Conservation (phyloP, 2,329 filamentous ascomycete species). For the Decorospora gaudefroyi region DNA sequence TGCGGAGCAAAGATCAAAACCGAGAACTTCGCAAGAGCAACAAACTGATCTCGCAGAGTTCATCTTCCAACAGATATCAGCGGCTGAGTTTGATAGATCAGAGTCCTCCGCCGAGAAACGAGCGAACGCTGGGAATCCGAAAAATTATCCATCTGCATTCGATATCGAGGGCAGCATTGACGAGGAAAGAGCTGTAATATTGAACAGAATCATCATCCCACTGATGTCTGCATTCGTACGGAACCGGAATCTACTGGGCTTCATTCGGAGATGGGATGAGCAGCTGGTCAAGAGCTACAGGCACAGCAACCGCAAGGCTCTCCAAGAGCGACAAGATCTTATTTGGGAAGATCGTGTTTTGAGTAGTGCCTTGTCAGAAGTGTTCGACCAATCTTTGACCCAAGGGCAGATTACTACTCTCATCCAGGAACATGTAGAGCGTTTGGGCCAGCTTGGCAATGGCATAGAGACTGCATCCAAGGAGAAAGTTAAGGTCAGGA, state of each 20-base stretch:
- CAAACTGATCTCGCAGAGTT: conserved; percentile 34
- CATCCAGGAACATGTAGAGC: conserved; percentile 35
- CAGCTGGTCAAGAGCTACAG: conserved; percentile 34
- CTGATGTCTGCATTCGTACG: conserved; percentile 43
- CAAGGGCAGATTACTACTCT: conserved; percentile 38
- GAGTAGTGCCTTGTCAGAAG: conserved; percentile 24
- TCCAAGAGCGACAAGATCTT: conserved; percentile 21
- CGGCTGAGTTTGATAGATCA: conserved; percentile 17
- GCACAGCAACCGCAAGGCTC: conserved; percentile 21
- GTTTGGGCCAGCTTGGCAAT: conserved; percentile 22
- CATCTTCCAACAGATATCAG: conserved; percentile 40
- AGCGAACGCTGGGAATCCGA: not conserved
- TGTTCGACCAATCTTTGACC: conserved; percentile 43
- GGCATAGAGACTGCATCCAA: conserved; percentile 17
- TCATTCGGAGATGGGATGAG: conserved; percentile 42
- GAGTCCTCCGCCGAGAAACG: conserved; percentile 12
- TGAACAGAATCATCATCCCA: conserved; percentile 35
- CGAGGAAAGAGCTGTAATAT: conserved; percentile 5
- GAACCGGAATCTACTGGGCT: conserved; percentile 43
- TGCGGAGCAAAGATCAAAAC: conserved; percentile 23
- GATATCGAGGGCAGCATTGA: not conserved
- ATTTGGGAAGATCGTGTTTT: conserved; percentile 42
- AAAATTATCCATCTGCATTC: not conserved
- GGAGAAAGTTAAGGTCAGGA: conserved; percentile 25
- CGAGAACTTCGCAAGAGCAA: conserved; percentile 15